These are phyloP conservation scores for Xylona heveae DNA, from an alignment of 495 filamentous ascomycete species.

Conservation along the genomic window DNA sequence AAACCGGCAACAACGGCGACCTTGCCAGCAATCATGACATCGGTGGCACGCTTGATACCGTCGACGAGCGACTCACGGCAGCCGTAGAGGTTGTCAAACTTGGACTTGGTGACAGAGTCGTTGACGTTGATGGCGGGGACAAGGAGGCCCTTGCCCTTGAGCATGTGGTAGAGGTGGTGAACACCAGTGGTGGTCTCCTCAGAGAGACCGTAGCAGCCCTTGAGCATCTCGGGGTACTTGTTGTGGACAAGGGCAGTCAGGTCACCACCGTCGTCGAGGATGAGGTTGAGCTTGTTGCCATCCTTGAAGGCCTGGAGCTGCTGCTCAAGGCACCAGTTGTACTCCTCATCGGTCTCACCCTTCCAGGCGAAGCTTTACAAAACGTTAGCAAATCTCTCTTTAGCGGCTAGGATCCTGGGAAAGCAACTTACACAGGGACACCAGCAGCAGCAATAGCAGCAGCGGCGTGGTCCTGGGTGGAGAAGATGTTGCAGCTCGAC, in stretches of 20 bases:
- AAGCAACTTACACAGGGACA: conserved; percentile 55
- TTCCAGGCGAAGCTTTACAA: conserved; percentile 78
- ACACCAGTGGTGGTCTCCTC: conserved; percentile 99
- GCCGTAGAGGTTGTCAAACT: conserved; percentile 99
- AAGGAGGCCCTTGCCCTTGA: conserved; percentile 56
- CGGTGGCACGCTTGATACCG: conserved; percentile 99
- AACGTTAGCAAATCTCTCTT: conserved; percentile 10
- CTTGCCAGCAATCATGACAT: conserved; percentile 99
- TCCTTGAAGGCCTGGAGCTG: conserved; percentile 94
- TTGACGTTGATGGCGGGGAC: conserved; percentile 98
- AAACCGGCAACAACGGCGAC: conserved; percentile 91
- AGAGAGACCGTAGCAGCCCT: conserved; percentile 93
- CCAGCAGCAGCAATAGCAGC: conserved; percentile 89
- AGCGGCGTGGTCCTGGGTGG: conserved; percentile 94
- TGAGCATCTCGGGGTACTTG: conserved; percentile 94
- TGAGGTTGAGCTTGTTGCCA: conserved; percentile 88
- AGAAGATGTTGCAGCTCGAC: conserved; percentile 97
- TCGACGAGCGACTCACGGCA: conserved; percentile 97
- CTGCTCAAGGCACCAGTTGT: conserved; percentile 98
- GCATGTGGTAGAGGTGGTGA: conserved; percentile 96
- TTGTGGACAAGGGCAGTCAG: conserved; percentile 88
- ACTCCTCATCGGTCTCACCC: conserved; percentile 99
- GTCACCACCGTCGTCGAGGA: conserved; percentile 97
- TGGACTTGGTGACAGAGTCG: conserved; percentile 97
- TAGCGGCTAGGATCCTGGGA: too few species aligned